Conservation (phyloP, 371 early-diverging fungal species). For the Ecytonucleospora hepatopenaei region DNA sequence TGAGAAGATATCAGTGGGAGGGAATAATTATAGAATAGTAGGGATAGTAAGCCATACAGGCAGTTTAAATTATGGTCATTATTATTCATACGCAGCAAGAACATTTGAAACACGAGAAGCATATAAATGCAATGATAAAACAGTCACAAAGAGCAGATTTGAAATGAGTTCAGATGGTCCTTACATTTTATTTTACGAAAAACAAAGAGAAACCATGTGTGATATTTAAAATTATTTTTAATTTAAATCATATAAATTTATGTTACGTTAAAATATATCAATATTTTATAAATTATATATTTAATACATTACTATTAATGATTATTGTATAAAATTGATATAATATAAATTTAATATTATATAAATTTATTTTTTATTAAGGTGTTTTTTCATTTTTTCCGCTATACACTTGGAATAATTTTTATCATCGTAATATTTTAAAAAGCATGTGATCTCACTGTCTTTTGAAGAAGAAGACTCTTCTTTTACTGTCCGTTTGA, state of each 20-base stretch:
- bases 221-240: background rate
- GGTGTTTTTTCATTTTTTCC: conserved; percentile 17
- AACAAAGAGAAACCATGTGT: background rate
- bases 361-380: conserved; percentile 3
- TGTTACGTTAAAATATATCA: background rate
- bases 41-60: conserved; percentile 48
- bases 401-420: conserved; percentile 8
- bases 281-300: conserved; percentile 1
- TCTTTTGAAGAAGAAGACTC: background rate
- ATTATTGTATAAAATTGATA: too few relatives aligned
- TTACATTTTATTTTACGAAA: conserved; percentile 37
- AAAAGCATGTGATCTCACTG: conserved; percentile 12
- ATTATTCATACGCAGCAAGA: conserved; percentile 27
- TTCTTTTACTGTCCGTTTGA: background rate
- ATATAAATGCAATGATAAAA: conserved; percentile 42
- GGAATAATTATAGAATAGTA: conserved; percentile 18
- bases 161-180: background rate
- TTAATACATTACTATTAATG: background rate
- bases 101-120: conserved; percentile 16
- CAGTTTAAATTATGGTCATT: conserved; percentile 38
- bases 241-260: background rate
- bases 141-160: conserved; percentile 3
- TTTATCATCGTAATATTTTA: conserved; percentile 15
- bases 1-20: conserved; percentile 21
- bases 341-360: background rate